Evolutionary conservation across 768 basidiomycete species (phyloP).

Genomic region (Hemileccinum rubropunctum): DNA sequence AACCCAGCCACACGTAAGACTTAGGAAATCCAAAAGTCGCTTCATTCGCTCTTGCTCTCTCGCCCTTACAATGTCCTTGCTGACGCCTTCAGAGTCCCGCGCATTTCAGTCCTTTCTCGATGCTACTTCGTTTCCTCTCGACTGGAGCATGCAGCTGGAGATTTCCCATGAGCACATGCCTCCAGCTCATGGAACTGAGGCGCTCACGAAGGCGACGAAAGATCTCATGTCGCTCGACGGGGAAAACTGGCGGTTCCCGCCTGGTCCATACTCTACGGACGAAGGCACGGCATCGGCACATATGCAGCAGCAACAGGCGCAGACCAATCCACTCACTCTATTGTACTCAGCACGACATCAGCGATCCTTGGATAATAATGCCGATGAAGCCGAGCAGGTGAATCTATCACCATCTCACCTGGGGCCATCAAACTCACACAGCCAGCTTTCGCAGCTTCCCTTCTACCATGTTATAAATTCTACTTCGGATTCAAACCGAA

Average conservation of each 20-base stretch:
- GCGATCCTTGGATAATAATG: constrained; percentile 4
- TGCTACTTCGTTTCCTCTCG: constrained; percentile 37
- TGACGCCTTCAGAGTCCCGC: constrained; percentile 64
- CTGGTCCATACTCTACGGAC: constrained; percentile 12
- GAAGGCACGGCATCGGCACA: constrained; percentile 10
- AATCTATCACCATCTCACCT: constrained; percentile 5
- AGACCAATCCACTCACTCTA: constrained; percentile 16
- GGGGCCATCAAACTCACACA: constrained; percentile 5
- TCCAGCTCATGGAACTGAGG: constrained; percentile 55
- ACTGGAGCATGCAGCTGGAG: constrained; percentile 45
- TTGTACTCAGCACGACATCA: constrained; percentile 19
- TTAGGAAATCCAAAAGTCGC: constrained; percentile 17
- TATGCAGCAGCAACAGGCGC: constrained; percentile 17
- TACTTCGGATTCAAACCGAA: constrained; percentile 7
- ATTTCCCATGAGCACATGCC: constrained; percentile 45
- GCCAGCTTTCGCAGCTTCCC: constrained; percentile 14
- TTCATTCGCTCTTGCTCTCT: not conserved
- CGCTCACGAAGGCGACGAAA: constrained; percentile 75
- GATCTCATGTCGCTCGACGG: constrained; percentile 75
- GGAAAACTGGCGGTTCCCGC: constrained; percentile 36
- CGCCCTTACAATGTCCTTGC: constrained; percentile 48
- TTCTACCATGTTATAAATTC: constrained; percentile 13
- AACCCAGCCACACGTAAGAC: constrained; percentile 27
- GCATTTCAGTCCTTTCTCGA: constrained; percentile 72
- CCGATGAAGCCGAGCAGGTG: constrained; percentile 6